A percentile compares a stretch with the other conserved stretches of the same genome.
These are phyloP conservation scores for Fusarium sororula DNA, from an alignment of 2,329 filamentous ascomycete genomes.

Conservation along the genomic window DNA sequence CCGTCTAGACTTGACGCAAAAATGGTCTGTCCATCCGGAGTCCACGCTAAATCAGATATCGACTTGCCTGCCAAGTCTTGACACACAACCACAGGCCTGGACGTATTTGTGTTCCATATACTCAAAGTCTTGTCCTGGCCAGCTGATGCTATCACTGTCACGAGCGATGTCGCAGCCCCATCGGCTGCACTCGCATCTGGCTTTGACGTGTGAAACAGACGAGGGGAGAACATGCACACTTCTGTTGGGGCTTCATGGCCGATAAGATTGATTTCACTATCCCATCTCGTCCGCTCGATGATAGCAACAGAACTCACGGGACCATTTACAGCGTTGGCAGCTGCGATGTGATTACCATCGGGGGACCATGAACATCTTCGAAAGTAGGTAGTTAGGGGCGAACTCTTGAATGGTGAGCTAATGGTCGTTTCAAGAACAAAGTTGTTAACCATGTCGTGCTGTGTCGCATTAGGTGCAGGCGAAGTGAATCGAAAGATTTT, in stretches of 20 bases:
- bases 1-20: constrained; percentile 91
- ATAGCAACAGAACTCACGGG: constrained; percentile 98
- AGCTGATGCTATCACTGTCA: constrained; percentile 95
- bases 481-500: constrained; percentile 96
- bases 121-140: constrained; percentile 96
- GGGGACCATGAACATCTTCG: constrained; percentile 97
- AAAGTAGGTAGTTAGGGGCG: constrained; percentile 96
- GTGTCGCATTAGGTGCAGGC: constrained; percentile 87
- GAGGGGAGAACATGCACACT: constrained; percentile 95
- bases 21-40: constrained; percentile 86
- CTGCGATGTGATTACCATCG: constrained; percentile 95
- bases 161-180: constrained; percentile 58
- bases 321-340: constrained; percentile 95
- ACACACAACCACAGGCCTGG: constrained; percentile 86
- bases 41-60: constrained; percentile 94
- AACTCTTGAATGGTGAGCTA: constrained; percentile 84
- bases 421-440: constrained; percentile 96
- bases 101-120: constrained; percentile 97
- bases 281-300: constrained; percentile 90
- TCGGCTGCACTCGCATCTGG: constrained; percentile 64
- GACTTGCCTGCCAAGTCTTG: constrained; percentile 91
- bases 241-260: constrained; percentile 97
- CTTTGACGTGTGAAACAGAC: constrained; percentile 81
- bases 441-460: constrained; percentile 96
- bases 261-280: constrained; percentile 96